These are phyloP conservation scores for Penicillium sp. DNA, from an alignment of 2,329 filamentous ascomycete species.

Conservation along the genomic window DNA sequence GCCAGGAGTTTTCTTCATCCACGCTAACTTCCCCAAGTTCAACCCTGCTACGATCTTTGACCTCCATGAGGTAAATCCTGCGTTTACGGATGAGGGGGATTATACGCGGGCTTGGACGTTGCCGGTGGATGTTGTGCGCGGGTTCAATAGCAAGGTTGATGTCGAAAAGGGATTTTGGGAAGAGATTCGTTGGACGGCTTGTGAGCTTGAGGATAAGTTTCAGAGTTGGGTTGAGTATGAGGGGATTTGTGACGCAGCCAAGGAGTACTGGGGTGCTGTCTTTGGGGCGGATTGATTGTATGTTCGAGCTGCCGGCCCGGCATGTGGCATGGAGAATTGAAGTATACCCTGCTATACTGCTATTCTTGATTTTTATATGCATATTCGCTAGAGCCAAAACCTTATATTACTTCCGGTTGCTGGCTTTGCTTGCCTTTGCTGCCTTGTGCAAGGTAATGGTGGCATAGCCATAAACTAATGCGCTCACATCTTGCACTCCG, in stretches of 20 bases:
- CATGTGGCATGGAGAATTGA: too few species aligned
- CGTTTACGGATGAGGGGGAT: constrained; percentile 31
- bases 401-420: too few species aligned
- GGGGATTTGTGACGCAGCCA: constrained; percentile 36
- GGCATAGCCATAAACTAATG: too few species aligned
- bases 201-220: constrained; percentile 38
- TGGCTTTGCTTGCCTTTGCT: too few species aligned
- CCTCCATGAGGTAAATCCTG: constrained; percentile 27
- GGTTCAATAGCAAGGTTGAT: constrained; percentile 32
- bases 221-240: constrained; percentile 31
- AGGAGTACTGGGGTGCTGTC: constrained; percentile 36
- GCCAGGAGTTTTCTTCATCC: constrained; percentile 42
- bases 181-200: constrained; percentile 41
- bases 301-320: too few species aligned
- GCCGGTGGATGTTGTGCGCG: constrained; percentile 29
- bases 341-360: too few species aligned
- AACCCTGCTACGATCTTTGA: constrained; percentile 41
- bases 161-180: constrained; percentile 41
- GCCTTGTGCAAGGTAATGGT: too few species aligned
- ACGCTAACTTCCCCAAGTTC: constrained; percentile 44
- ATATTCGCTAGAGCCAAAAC: too few species aligned
- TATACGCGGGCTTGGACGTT: constrained; percentile 37
- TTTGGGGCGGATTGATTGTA: constrained; percentile 11
- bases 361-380: too few species aligned
- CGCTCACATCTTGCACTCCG: too few species aligned